Evolutionary conservation across 2,329 filamentous ascomycete species (phyloP), one percentile per base, ranked within the genome.

Genomic region (Ophiostoma triangulosporum): DNA sequence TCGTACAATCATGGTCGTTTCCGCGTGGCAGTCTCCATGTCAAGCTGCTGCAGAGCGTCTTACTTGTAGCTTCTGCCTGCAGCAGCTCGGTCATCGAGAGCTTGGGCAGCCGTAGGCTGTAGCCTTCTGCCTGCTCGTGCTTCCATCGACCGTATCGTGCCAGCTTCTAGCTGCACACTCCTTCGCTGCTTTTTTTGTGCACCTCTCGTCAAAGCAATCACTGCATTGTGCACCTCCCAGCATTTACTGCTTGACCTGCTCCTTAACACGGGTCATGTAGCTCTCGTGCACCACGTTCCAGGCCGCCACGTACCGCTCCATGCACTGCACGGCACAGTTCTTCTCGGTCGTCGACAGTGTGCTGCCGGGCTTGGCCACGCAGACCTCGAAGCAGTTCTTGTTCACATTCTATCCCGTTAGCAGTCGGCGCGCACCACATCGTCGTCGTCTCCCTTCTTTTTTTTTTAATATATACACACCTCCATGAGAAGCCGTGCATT

Each of bases 271-370:
- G 58, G 69, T 68, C 63, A 88, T 78, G 66, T 88, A 88, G 38
- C 81, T 74, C 48, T 74, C 68, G 70, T 82, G 85, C 63, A 87
- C 81, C 58, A 77, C 71, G 70, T 89, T 89, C 86, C 86, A 91
- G 11, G 84, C 77, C 31, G 75, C 71, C 74, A 90, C 87, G 74
- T 90, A 91, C 69, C 90, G 90, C 63, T 90, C 85, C 80, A 89
- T 86, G 73, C 86, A 91, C 57, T 77, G 74, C 20, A 77, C 86
- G 64, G 86, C 75, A 71, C 86, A 91, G 22, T 77, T 73, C 64
- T 80, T 73, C 67, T 91, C 86, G 68, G 76, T 69, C 68, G 75
- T 78, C 50, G 81, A 83, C 54, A 90, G 70, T 52, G 78, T 80
- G 50, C 74, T 67, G 55, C 84, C 82, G 52, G 86, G 83, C 63